phyloP scores from a whole-genome alignment of 495 filamentous ascomycete genomes.

The Pyrenula massariospora region DNA sequence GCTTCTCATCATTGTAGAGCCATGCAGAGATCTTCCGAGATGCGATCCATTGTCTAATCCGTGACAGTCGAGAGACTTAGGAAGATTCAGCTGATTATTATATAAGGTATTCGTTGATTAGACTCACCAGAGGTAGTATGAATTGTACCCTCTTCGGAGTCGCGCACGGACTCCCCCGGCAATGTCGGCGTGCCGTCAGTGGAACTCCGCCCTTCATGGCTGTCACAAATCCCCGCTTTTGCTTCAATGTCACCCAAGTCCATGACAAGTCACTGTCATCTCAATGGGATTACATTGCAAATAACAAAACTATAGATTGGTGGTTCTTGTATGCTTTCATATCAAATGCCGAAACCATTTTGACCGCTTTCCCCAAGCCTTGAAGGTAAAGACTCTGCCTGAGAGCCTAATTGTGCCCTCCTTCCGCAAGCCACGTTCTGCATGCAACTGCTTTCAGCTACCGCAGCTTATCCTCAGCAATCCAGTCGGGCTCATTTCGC shows the following conservation, averaged over 20 bases:
- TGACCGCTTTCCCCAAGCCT: not conserved
- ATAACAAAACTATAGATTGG: not conserved
- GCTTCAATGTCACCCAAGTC: not conserved
- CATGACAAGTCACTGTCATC: not conserved
- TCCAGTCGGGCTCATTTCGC: not conserved
- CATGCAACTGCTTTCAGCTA: not conserved
- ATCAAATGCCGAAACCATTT: not conserved
- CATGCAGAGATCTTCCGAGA: not conserved
- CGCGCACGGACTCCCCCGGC: not conserved
- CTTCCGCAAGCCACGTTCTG: not conserved
- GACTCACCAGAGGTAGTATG: not conserved
- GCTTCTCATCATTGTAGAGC: not conserved
- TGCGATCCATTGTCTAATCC: not conserved
- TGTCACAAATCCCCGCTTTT: not conserved
- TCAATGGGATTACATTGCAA: not conserved
- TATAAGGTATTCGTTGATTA: not conserved
- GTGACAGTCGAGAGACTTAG: not conserved
- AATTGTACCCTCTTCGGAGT: not conserved
- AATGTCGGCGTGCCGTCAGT: not conserved
- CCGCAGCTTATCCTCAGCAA: not conserved
- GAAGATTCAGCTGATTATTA: not conserved
- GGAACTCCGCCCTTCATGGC: not conserved
- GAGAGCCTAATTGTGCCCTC: not conserved
- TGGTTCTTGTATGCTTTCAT: not conserved
- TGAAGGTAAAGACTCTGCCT: not conserved